phyloP scores from a whole-genome alignment of 2,329 filamentous ascomycete species.

The Rhynchosporium secalis region DNA sequence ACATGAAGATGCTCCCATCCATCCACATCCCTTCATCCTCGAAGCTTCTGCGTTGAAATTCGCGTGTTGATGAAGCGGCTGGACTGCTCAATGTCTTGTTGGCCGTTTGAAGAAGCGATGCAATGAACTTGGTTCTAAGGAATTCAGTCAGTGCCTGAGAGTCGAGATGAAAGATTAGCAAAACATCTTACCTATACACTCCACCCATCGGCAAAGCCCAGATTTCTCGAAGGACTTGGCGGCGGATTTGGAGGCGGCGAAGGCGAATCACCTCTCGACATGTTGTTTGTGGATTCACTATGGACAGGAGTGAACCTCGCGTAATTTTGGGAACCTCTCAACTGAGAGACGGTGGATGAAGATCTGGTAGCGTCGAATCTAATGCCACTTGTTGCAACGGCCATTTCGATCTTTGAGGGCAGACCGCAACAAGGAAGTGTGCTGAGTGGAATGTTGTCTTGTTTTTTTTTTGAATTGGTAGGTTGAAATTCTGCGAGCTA shows the following conservation, averaged over 20 bases:
- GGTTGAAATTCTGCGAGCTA: neutral
- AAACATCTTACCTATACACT: constrained; percentile 19
- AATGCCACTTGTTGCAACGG: constrained; percentile 5
- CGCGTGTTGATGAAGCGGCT: neutral
- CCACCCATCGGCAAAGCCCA: constrained; percentile 16
- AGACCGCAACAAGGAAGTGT: neutral
- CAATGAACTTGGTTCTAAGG: neutral
- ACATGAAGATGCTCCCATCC: neutral
- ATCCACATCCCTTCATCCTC: neutral
- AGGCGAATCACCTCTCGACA: constrained; percentile 43
- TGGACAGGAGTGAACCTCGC: neutral
- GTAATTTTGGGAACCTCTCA: neutral
- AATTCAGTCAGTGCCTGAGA: neutral
- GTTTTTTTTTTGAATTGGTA: neutral
- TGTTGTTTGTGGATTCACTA: constrained; percentile 24
- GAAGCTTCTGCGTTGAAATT: neutral
- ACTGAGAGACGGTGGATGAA: no score
- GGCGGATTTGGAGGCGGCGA: constrained; percentile 45
- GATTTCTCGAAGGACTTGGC: constrained; percentile 39
- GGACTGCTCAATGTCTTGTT: neutral
- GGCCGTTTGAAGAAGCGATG: neutral
- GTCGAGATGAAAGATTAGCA: neutral
- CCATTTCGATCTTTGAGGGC: constrained; percentile 7
- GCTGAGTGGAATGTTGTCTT: neutral
- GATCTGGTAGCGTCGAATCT: neutral